These are phyloP conservation scores for Rhizopogon vesiculosus DNA, from an alignment of 768 basidiomycete genomes.

Conservation along the genomic window DNA sequence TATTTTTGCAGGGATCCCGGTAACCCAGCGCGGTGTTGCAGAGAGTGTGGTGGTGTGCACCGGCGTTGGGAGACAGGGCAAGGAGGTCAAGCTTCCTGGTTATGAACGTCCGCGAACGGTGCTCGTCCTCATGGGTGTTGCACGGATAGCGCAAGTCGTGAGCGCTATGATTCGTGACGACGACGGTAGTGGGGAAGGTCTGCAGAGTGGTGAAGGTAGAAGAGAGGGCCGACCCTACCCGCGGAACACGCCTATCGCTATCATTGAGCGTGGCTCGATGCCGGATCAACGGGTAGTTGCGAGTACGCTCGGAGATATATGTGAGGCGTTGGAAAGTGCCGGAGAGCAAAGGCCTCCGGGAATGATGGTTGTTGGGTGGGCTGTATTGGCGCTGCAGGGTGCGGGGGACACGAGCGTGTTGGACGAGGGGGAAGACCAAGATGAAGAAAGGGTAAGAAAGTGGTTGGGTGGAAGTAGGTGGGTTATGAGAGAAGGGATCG, in stretches of 20 bases:
- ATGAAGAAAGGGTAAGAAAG: constrained; percentile 38
- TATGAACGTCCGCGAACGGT: constrained; percentile 82
- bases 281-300: constrained; percentile 84
- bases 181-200: constrained; percentile 4
- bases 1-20: constrained; percentile 84
- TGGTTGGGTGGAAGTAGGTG: constrained; percentile 62
- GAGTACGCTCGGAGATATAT: constrained; percentile 73
- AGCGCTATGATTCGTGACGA: constrained; percentile 40
- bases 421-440: constrained; percentile 46
- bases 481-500: constrained; percentile 64
- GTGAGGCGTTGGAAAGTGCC: constrained; percentile 60
- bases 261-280: constrained; percentile 93
- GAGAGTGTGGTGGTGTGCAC: constrained; percentile 90
- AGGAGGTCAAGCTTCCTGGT: constrained; percentile 77
- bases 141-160: constrained; percentile 71
- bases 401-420: constrained; percentile 68
- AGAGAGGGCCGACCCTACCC: constrained; percentile 66
- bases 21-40: constrained; percentile 93
- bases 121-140: constrained; percentile 93
- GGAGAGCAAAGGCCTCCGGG: constrained; percentile 93
- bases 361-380: constrained; percentile 96
- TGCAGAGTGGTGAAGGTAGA: constrained; percentile 32
- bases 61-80: constrained; percentile 86
- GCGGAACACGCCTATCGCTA: constrained; percentile 73
- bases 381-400: constrained; percentile 71